Evolutionary conservation across 331 rosid species (phyloP).

Genomic region (Ulmus americana): DNA sequence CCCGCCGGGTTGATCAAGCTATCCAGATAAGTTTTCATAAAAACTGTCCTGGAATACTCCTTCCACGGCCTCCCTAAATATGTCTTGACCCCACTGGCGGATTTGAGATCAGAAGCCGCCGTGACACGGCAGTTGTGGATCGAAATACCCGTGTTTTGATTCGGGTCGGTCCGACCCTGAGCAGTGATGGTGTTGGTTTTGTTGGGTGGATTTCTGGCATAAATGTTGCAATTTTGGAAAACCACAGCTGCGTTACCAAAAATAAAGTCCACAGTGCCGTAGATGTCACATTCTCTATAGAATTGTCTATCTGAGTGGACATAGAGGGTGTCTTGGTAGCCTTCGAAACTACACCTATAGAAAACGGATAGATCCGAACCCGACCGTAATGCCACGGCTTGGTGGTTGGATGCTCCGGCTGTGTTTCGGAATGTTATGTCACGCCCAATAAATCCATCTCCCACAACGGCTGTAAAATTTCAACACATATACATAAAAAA

Average conservation of each 20-base stretch:
- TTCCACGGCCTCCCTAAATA: constrained; percentile 79
- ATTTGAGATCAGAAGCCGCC: constrained; percentile 35
- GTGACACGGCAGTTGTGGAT: constrained; percentile 52
- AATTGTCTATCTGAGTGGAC: constrained; percentile 71
- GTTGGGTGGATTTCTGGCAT: constrained; percentile 52
- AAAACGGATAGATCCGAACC: constrained; percentile 77
- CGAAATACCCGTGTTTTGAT: constrained; percentile 72
- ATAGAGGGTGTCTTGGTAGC: constrained; percentile 76
- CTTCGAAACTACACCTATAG: constrained; percentile 68
- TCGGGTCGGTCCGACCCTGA: constrained; percentile 67
- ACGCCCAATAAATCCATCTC: constrained; percentile 68
- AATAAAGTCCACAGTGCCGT: constrained; percentile 75
- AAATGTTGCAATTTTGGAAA: constrained; percentile 57
- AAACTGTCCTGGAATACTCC: constrained; percentile 61
- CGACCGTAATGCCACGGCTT: constrained; percentile 84
- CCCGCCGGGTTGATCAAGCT: constrained; percentile 56
- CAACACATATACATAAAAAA: background rate
- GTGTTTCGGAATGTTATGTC: constrained; percentile 79
- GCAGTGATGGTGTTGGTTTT: constrained; percentile 58
- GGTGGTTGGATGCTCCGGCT: constrained; percentile 66
- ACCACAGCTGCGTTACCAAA: constrained; percentile 61
- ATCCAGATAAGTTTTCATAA: constrained; percentile 53
- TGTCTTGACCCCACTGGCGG: constrained; percentile 29
- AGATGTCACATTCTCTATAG: constrained; percentile 60
- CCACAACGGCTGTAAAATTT: constrained; percentile 45